phyloP scores from a whole-genome alignment of 768 basidiomycete genomes.

The Trametes sanguinea region DNA sequence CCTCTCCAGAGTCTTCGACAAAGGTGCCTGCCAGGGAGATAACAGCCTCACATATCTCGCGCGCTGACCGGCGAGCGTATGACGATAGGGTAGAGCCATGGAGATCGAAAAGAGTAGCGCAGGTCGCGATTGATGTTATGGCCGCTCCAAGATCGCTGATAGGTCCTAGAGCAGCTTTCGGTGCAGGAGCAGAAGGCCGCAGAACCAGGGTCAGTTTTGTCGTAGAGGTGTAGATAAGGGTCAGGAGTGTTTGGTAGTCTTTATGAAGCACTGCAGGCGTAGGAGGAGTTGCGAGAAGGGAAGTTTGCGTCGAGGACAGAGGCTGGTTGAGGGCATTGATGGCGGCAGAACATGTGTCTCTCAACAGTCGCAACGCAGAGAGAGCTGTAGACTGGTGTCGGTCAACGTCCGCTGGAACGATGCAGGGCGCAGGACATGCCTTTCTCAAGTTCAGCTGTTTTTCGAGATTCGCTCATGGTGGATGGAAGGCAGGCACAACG shows the following conservation, averaged over 20 bases:
- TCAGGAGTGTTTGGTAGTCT: conserved; percentile 32
- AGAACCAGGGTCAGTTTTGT: conserved; percentile 32
- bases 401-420: conserved; percentile 9
- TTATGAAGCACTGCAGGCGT: conserved; percentile 24
- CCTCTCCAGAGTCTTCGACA: conserved; percentile 22
- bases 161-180: conserved; percentile 27
- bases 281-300: conserved; percentile 13
- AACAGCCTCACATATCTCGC: conserved; percentile 25
- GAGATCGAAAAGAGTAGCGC: conserved; percentile 31
- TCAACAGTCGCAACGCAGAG: conserved; percentile 18
- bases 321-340: conserved; percentile 22
- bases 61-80: conserved; percentile 17
- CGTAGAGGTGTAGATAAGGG: conserved; percentile 30
- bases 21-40: conserved; percentile 18
- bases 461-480: conserved; percentile 14
- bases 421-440: conserved; percentile 12
- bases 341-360: conserved; percentile 26
- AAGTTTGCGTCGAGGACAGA: conserved; percentile 6
- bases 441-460: conserved; percentile 9
- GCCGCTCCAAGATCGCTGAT: conserved; percentile 27
- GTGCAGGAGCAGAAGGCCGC: conserved; percentile 28
- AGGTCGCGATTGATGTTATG: conserved; percentile 30
- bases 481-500: neutral
- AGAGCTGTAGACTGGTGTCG: conserved; percentile 21
- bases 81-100: conserved; percentile 29